Percentiles rank a stretch among this genome's conserved stretches.
Evolutionary conservation across 345 rosid genomes (phyloP).

Genomic region (Excoecaria cochinchinensis): DNA sequence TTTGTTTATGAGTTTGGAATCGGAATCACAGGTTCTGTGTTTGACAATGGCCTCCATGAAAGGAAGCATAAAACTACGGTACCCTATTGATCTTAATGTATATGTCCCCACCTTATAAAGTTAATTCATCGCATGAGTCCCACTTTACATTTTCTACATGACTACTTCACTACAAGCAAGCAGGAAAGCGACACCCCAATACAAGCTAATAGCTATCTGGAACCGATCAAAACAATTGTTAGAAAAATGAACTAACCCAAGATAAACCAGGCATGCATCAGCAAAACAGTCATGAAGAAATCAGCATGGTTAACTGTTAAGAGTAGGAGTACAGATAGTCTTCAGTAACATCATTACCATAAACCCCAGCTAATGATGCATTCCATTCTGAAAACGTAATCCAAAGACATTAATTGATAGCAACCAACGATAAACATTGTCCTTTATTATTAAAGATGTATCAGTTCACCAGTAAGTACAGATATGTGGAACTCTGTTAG

Average conservation of each 20-base stretch:
- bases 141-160: not conserved
- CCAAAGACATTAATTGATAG: not conserved
- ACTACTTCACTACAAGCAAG: not conserved
- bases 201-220: not conserved
- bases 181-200: not conserved
- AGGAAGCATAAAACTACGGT: not conserved
- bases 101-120: not conserved
- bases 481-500: too few relatives aligned
- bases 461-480: too few relatives aligned
- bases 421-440: too few relatives aligned
- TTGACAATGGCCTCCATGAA: not conserved
- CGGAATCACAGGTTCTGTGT: not conserved
- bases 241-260: not conserved
- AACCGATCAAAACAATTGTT: not conserved
- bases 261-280: too few relatives aligned
- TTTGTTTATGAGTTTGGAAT: not conserved
- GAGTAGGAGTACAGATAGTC: not conserved
- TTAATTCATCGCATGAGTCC: not conserved
- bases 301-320: not conserved
- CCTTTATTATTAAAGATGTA: too few relatives aligned
- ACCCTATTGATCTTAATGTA: not conserved
- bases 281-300: too few relatives aligned
- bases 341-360: not conserved
- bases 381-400: not conserved
- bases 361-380: slow-evolving; percentile 5